These are phyloP conservation scores for Ceratocystis cubensis DNA, from an alignment of 2,329 filamentous ascomycete species.

Conservation along the genomic window DNA sequence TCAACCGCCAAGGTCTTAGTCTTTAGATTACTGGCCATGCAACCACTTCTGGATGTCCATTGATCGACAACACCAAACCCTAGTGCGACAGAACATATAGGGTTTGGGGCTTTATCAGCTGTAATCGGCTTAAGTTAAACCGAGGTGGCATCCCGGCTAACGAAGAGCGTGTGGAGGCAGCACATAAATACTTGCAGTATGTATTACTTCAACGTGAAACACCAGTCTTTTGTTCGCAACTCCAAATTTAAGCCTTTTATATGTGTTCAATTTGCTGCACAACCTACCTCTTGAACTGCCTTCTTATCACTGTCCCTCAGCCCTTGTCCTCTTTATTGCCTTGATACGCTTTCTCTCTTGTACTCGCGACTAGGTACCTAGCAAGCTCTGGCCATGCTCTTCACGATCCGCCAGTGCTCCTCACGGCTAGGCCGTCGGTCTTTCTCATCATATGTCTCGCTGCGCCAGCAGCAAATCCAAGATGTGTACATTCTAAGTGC, in stretches of 20 bases:
- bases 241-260: neutral
- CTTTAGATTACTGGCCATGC: neutral
- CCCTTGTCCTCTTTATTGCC: neutral
- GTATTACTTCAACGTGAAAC: conserved; percentile 1
- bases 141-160: conserved; percentile 13
- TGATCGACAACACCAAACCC: neutral
- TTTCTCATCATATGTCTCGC: conserved; percentile 36
- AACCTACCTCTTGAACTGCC: no score
- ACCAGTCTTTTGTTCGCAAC: neutral
- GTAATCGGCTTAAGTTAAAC: conserved; percentile 1
- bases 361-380: neutral
- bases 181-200: neutral
- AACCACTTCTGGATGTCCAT: neutral
- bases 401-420: neutral
- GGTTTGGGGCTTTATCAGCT: neutral
- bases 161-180: neutral
- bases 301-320: neutral
- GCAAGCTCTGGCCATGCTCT: conserved; percentile 2
- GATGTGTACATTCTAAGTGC: conserved; percentile 92
- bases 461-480: conserved; percentile 56
- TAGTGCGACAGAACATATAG: neutral
- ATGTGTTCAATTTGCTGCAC: neutral
- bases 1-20: neutral
- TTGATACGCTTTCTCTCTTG: neutral
- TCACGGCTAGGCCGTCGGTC: conserved; percentile 14